Evolutionary conservation across 2,329 filamentous ascomycete species (phyloP), one percentile per base, ranked within the genome.

Genomic region (Paecilomyces formosus): DNA sequence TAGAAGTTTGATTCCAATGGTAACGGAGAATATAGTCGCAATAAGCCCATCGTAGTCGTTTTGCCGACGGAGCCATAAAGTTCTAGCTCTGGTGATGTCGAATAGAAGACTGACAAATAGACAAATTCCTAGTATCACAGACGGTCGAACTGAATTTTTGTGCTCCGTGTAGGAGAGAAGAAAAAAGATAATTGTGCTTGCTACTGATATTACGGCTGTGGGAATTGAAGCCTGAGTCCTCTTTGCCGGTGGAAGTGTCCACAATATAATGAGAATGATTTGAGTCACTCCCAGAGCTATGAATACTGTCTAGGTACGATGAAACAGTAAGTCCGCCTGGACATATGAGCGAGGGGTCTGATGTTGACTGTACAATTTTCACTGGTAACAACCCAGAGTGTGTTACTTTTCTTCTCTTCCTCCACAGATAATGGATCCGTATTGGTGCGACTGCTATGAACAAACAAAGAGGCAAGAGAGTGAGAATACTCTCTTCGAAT

Each of bases 81-180:
- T 82, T 54, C 80, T 74, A 6, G 73, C 69, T 21, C 75, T 75
- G 3, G 75, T 76, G n/a, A 70, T 68, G 62, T 81, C 79, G 53
- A 82, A 76, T 8, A 80, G 55, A 9, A 78, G 61, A 2, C 78
- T 76, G 62, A 77, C 62, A 21, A 77, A 67, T 1, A 82, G 75
- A 62, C 80, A 83, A 31, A 74, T 54, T 55, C 76, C 77, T 51
- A 82, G 66, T n/a, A 81, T 60, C 33, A 76, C 72, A 0, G 80
- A 82, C 1, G 81, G 79, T 18, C 72, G 69, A 50, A 78, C 68
- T 4, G 76, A 76, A 31, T 74, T 74, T 18, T 69, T 64, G 62
- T 82, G 81, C 62, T 82, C 79, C 28, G 77, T 66, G 64, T 75
- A 78, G 1, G 80, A 81, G 31, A 80, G 67, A 12, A 74, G 56